Base-by-base conservation (phyloP, 768 basidiomycete genomes). In the Boletus tomentosulus region DNA sequence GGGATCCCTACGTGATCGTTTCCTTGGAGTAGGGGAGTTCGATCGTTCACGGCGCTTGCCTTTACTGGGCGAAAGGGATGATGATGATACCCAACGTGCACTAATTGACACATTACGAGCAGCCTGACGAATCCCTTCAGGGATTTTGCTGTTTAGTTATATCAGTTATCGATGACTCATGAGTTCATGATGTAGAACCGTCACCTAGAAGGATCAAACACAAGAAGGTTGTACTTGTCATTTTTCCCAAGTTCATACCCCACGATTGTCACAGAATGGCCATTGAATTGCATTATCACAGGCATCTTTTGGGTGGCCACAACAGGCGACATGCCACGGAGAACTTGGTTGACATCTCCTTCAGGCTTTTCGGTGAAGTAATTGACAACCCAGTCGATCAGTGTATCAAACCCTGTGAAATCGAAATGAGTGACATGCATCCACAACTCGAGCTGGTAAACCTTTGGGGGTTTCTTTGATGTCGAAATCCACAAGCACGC, bases 181-280 rank as follows among this genome's bases (percentile, higher is more conserved):
- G 1, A 55, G 46, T 57, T 24, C 50, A 57, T 10, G 41, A 63
- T 11, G 30, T 37, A 11, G 19, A 50, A 24, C 55, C 51, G 74
- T 61, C 56, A 88, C 89, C 64, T 76, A 15, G 82, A 81, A 16
- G 93, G 90, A 73, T 97, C 91, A 57, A 93, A 91, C 7, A 80
- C 73, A 13, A 96, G 74, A 9, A 97, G 76, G 57, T 81, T 85
- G 37, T 81, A 74, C 12, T 73, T 68, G 7, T 83, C 85, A 15
- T 74, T 73, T 59, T 77, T 80, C 50, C 74, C 75, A 37, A 85
- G 69, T 67, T 95, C 91, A 60, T 87, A 94, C 2, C 93, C 93
- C 3, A 97, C 78, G 12, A 97, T 83, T 4, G 87, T 86, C 25
- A 88, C 72, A n/a, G 93, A 97, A 71, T 97, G 93, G 0, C 92